Evolutionary conservation across 163 green algal species (phyloP), one percentile per base, ranked within the genome.

Genomic region (Chlorella variabilis): DNA sequence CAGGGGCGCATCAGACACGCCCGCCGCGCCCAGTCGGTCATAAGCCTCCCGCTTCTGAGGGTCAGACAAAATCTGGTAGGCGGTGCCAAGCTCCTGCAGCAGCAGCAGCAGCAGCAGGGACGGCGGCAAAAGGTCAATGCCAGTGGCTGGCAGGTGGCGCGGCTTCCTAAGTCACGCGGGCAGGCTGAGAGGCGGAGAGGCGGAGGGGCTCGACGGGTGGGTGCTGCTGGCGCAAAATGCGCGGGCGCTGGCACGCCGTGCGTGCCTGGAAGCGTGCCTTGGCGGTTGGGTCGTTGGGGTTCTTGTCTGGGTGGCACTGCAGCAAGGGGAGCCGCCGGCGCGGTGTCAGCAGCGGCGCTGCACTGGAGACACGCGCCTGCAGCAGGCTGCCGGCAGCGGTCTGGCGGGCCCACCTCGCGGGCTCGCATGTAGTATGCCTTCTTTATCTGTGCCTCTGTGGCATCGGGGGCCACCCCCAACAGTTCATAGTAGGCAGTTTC

Each of bases 281-380:
- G 13, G 92, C 92, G 0, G 83, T 45, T 7, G 86, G 80, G 76
- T 94, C 86, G 51, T 87, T 70, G 0, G 86, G 88, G 66, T 93
- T 91, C 84, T 95, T 95, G 83, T 95, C 92, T 15, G 92, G 92
- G 80, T 95, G 92, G 39, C 87, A 83, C 87, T 89, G 69, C 61
- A 36, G 34, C 31, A 68, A 61, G 38, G 49, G 6, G n/a, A 29
- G 13, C 2, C 8, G 71, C 25, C 34, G 56, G 62, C 4, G 59
- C n/a, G n/a, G n/a, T n/a, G n/a, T n/a, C n/a, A n/a, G n/a, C n/a
- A n/a, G 45, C 45, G 45, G 45, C 45, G 45, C 45, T 54, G 45
- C 45, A 54, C 45, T 54, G 2, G 36, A 8, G 9, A 48, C 25
- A 41, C 27, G 67, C 39, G n/a, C 23, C 4, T 38, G 23, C 25